Base-by-base conservation (phyloP, 352 stramenopile species). In the Thalassiosira mediterranea region DNA sequence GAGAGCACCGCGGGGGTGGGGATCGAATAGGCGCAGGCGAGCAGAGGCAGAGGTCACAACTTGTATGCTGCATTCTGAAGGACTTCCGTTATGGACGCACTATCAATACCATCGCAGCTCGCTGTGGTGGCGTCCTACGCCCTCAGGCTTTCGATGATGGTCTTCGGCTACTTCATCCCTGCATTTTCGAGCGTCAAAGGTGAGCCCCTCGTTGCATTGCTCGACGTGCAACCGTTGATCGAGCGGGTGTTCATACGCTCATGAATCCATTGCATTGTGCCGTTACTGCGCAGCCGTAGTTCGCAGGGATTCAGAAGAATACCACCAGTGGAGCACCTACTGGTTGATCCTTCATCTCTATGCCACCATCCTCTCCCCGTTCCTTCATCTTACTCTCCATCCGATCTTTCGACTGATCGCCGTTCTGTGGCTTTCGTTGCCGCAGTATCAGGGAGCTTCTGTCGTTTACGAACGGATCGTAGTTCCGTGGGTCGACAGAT, bases 301-400 rank as follows among this genome's bases (percentile, higher is more conserved):
- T 48, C 70, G 54, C 34, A 73, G 59, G 57, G 70, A 79, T 53
- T 60, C 54, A 4, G 62, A 79, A 37, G 62, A 38, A 19, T 79
- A 74, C 48, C 56, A 68, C 52, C 70, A 79, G 42, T 79, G 70
- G 70, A 49, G 48, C 19, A 75, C 62, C 2, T 79, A 79, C 53
- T 79, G 70, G 70, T 34, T 79, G 0, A 79, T 79, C 52, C 62
- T 79, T 8, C 64, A 79, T 47, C 42, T 79, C 2, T 74, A 75
- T 26, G 38, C 49, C 3, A 57, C 47, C 31, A 69, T 79, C 7
- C 28, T 75, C 34, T 79, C 70, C 40, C 64, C 70, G 7, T 37
- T 73, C 29, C 48, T 79, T 11, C 61, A 74, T 38, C 29, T 79
- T 2, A 68, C 70, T 1, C 54, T 79, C 2, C 68, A 78, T 47